phyloP scores from a whole-genome alignment of 2,329 filamentous ascomycete genomes.

The Stylonectria norvegica region DNA sequence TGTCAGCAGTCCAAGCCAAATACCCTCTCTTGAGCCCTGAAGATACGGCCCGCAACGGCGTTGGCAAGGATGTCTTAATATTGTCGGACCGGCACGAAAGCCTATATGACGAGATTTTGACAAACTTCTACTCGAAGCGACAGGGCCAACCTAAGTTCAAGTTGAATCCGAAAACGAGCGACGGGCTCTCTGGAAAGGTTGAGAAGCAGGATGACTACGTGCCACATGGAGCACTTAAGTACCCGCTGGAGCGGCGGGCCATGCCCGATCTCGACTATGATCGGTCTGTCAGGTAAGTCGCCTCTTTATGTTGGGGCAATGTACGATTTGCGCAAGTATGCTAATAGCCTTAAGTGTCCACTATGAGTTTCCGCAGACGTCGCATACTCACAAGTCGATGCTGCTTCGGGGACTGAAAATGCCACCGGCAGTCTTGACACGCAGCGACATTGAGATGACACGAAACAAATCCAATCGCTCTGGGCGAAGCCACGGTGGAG shows the following conservation, averaged over 20 bases:
- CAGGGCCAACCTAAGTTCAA: constrained; percentile 63
- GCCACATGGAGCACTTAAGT: constrained; percentile 76
- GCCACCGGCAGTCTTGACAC: constrained; percentile 67
- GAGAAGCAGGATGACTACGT: constrained; percentile 81
- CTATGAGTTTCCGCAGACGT: constrained; percentile 75
- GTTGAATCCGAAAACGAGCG: constrained; percentile 71
- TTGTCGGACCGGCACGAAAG: constrained; percentile 76
- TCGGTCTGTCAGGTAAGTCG: constrained; percentile 73
- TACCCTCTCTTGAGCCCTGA: constrained; percentile 76
- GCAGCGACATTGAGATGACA: constrained; percentile 70
- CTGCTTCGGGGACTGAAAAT: constrained; percentile 79
- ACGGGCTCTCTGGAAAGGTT: constrained; percentile 75
- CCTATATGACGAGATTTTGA: constrained; percentile 80
- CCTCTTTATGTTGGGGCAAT: too few relatives aligned
- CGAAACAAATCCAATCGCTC: constrained; percentile 60
- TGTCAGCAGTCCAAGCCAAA: constrained; percentile 76
- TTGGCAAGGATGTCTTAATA: constrained; percentile 77
- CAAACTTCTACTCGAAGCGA: constrained; percentile 90
- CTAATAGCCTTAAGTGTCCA: constrained; percentile 60
- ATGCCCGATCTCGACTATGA: constrained; percentile 82
- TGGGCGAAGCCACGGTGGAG: constrained; percentile 29
- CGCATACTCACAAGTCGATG: constrained; percentile 86
- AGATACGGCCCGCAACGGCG: constrained; percentile 72
- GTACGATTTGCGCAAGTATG: constrained; percentile 2
- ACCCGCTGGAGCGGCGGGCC: constrained; percentile 67